Percentiles rank a stretch among this genome's conserved stretches.
Evolutionary conservation across 495 filamentous ascomycete species (phyloP).

Genomic region (Cenococcum geophilum): DNA sequence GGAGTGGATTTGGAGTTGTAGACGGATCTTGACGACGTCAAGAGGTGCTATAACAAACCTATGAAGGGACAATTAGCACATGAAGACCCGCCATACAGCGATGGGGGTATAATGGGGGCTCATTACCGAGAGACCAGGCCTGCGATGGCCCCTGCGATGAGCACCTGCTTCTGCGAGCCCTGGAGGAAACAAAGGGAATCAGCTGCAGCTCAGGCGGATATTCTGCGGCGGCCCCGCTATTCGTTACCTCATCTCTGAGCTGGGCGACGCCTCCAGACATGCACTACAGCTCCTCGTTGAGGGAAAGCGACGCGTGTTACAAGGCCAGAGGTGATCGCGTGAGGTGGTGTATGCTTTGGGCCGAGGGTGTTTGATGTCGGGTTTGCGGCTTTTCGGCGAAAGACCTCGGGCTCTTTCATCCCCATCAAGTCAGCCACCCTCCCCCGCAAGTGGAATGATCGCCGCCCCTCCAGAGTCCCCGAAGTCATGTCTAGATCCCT

Average conservation of each 20-base stretch:
- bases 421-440: background rate
- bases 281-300: constrained; percentile 40
- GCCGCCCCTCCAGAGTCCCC: background rate
- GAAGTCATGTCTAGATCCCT: constrained; percentile 16
- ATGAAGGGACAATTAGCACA: constrained; percentile 2
- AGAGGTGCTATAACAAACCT: constrained; percentile 89
- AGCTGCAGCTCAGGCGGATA: background rate
- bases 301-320: background rate
- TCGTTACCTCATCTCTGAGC: constrained; percentile 78
- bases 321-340: background rate
- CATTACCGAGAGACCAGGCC: constrained; percentile 77
- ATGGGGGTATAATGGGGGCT: background rate
- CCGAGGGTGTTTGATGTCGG: background rate
- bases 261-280: constrained; percentile 69
- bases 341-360: background rate
- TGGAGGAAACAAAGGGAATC: constrained; percentile 33
- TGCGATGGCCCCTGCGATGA: constrained; percentile 77
- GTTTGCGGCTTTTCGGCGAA: background rate
- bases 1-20: constrained; percentile 82
- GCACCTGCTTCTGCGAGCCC: constrained; percentile 77
- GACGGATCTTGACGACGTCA: constrained; percentile 94
- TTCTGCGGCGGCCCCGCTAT: background rate
- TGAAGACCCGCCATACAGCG: background rate
- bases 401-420: background rate
- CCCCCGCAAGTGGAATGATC: background rate